phyloP scores from a whole-genome alignment of 169 alveolate genomes.

The Cryptosporidium baileyi region DNA sequence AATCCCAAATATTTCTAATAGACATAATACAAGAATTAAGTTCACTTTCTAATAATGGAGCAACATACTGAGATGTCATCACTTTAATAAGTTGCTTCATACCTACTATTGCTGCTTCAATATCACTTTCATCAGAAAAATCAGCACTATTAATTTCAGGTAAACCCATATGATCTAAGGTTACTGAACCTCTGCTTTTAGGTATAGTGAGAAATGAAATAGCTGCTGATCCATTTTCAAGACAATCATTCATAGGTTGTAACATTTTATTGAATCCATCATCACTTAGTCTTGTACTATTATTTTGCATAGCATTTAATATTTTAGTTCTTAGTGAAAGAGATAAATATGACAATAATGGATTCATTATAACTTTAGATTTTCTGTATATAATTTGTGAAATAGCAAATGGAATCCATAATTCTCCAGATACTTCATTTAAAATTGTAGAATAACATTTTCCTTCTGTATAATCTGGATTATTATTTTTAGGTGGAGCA shows the following conservation, averaged over 20 bases:
- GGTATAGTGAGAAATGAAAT: constrained; percentile 57
- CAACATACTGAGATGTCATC: constrained; percentile 24
- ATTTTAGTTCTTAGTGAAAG: constrained; percentile 29
- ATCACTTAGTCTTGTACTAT: constrained; percentile 46
- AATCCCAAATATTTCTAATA: constrained; percentile 65
- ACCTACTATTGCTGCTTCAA: constrained; percentile 65
- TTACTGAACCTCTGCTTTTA: constrained; percentile 57
- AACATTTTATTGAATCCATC: constrained; percentile 47
- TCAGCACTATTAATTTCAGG: constrained; percentile 67
- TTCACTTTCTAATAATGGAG: constrained; percentile 22
- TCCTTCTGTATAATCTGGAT: constrained; percentile 15
- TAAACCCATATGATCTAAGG: constrained; percentile 40
- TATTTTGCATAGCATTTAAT: constrained; percentile 29
- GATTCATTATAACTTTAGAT: constrained; percentile 47
- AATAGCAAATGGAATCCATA: constrained; percentile 65
- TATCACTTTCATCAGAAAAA: constrained; percentile 45
- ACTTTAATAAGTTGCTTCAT: constrained; percentile 44
- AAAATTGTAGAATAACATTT: constrained; percentile 60
- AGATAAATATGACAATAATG: constrained; percentile 39
- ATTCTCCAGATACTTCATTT: constrained; percentile 67
- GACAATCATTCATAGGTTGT: constrained; percentile 58
- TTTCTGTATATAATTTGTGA: constrained; percentile 66
- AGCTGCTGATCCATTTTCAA: constrained; percentile 61
- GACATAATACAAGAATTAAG: constrained; percentile 44
- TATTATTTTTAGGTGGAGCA: constrained; percentile 8